Base-by-base conservation (phyloP, 23 red algal genomes). In the Cyanidium caldarium region DNA sequence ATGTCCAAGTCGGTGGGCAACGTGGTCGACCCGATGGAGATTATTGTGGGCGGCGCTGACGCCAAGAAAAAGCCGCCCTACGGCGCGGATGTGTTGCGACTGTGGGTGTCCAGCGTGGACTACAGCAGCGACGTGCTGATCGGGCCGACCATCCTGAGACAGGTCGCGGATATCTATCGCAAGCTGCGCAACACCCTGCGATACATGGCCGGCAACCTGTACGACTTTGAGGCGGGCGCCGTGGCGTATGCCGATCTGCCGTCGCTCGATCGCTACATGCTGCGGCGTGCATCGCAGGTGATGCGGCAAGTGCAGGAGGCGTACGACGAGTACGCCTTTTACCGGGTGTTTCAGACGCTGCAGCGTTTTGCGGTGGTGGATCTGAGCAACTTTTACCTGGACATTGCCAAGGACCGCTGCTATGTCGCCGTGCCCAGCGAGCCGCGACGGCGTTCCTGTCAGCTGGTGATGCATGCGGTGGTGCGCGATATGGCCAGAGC, bases 1-100 rank as follows among this genome's bases (percentile, higher is more conserved):
- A 96, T 96, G 91, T 81, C 75, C 68, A 96, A 96, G 51, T 84
- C 78, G 19, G 51, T 87, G 69, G 91, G 91, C 28, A 96, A 96
- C 38, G 91, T 96, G 26, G 57, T 96, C n/a, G 91, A 96, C 56
- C 91, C 91, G n/a, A 10, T 77, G 19, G 77, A 51, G 16, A 73
- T 96, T 5, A 82, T 96, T n/a, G 75, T 61, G 46, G 91, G 91
- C 20, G 91, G 91, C 23, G 83, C 72, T 14, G 79, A 96, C 75
- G 80, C 73, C 40, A 96, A 96, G 65, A 83, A 58, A 5, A 57
- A 96, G 36, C 91, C 91, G 40, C 44, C 83, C 10, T 87, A 81
- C 73, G 77, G 77, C 39, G 77, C 83, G 23, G 91, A 96, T 44
- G 91, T 96, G 20, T 67, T 96, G 14, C 78, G 91, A 28, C 69